Percentiles rank a stretch among this genome's conserved stretches.
Evolutionary conservation across 2,329 filamentous ascomycete genomes (phyloP).

Genomic region (Colletotrichum destructivum): DNA sequence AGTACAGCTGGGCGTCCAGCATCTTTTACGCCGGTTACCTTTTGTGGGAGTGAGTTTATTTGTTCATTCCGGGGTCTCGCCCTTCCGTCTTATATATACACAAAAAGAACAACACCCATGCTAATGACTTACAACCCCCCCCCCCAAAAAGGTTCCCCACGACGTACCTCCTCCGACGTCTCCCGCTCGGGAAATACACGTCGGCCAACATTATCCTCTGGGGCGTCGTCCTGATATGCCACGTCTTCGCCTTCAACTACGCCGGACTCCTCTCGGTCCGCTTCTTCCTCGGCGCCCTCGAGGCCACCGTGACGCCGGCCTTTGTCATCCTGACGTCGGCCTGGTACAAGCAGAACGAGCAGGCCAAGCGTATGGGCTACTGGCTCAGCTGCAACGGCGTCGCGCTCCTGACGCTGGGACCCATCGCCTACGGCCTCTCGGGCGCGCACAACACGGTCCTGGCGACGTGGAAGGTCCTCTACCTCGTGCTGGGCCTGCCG

Average conservation of each 20-base stretch:
- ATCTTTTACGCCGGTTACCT: conserved; percentile 46
- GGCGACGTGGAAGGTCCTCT: conserved; percentile 46
- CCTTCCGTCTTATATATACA: too few species aligned
- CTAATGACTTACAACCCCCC: background rate
- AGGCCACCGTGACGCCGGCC: conserved; percentile 47
- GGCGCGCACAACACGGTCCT: conserved; percentile 34
- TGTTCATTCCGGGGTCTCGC: too few species aligned
- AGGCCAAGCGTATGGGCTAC: conserved; percentile 48
- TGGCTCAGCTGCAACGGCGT: conserved; percentile 46
- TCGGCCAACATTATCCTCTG: conserved; percentile 56
- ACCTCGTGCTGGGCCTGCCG: conserved; percentile 49
- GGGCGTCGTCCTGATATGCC: conserved; percentile 52
- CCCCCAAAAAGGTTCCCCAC: conserved; percentile 52
- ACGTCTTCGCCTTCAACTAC: conserved; percentile 44
- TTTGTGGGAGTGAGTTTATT: conserved; percentile 42
- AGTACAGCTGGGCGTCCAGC: conserved; percentile 45
- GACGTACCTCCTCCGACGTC: conserved; percentile 50
- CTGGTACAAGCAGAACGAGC: conserved; percentile 52
- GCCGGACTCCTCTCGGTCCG: conserved; percentile 45
- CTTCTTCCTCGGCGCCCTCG: conserved; percentile 47
- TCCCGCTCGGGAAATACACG: conserved; percentile 54
- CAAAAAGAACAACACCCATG: too few species aligned
- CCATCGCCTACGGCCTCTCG: conserved; percentile 46
- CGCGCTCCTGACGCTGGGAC: conserved; percentile 43
- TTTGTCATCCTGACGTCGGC: conserved; percentile 47